Evolutionary conservation across 2,329 filamentous ascomycete genomes (phyloP).

Genomic region (Talaromyces sp.): DNA sequence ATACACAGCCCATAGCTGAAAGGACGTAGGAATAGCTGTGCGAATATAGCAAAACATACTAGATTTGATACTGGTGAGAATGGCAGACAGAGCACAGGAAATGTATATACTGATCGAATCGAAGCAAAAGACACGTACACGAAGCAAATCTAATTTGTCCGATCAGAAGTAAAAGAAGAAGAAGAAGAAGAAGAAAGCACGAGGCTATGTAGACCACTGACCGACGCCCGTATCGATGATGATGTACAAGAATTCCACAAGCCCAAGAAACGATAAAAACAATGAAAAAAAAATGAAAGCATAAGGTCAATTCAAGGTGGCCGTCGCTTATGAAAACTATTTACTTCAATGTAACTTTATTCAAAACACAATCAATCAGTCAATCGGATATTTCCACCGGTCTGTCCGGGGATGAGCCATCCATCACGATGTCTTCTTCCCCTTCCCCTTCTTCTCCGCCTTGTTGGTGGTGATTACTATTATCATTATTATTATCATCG

Average conservation of each 20-base stretch:
- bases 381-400: conserved; percentile 19
- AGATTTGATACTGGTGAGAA: not conserved
- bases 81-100: not conserved
- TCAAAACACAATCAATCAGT: conserved; percentile 1
- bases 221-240: not conserved
- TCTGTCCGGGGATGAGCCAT: conserved; percentile 17
- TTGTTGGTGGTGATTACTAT: not conserved
- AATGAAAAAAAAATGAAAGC: not conserved
- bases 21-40: not conserved
- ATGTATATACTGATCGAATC: not conserved
- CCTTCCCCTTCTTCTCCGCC: not conserved
- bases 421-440: not conserved
- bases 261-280: not conserved
- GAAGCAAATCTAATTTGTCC: not conserved
- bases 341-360: conserved; percentile 1
- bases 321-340: conserved; percentile 2
- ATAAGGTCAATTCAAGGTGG: not conserved
- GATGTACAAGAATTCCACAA: not conserved
- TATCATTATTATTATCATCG: conserved; percentile 6
- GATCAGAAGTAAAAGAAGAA: not conserved
- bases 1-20: not conserved
- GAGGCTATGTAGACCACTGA: not conserved
- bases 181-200: not conserved
- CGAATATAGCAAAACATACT: not conserved
- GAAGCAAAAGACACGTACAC: not conserved